Percentiles rank a stretch among this genome's conserved stretches.
Evolutionary conservation across 2,329 filamentous ascomycete species (phyloP).

Genomic region (Pleoardoris graminearum): DNA sequence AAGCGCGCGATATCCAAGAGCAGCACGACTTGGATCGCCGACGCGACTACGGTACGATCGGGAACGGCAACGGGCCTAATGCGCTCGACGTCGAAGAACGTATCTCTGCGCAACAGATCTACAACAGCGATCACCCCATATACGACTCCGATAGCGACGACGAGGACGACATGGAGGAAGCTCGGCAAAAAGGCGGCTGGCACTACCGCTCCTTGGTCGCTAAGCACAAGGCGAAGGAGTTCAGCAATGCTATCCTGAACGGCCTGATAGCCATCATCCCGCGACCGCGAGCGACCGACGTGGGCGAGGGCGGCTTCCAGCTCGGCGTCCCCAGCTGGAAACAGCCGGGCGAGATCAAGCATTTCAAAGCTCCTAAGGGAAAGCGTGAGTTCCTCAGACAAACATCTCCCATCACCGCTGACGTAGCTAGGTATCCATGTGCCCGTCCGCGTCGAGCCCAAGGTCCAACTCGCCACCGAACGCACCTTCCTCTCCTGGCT

Average conservation of each 20-base stretch:
- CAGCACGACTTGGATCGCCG: constrained; percentile 55
- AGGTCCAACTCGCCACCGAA: constrained; percentile 96
- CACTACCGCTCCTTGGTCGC: constrained; percentile 63
- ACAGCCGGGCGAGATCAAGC: constrained; percentile 47
- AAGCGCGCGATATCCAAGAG: constrained; percentile 55
- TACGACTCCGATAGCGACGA: constrained; percentile 92
- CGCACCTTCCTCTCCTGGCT: constrained; percentile 96
- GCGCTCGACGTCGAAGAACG: constrained; percentile 80
- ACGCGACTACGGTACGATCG: constrained; percentile 52
- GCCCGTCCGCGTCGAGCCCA: constrained; percentile 92
- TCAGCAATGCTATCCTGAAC: constrained; percentile 40
- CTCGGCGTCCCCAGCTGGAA: constrained; percentile 51
- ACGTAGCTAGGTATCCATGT: constrained; percentile 75
- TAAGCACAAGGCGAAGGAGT: constrained; percentile 55
- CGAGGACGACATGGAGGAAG: constrained; percentile 77
- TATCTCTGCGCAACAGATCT: constrained; percentile 63
- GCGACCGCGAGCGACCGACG: constrained; percentile 49
- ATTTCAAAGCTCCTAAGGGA: constrained; percentile 73
- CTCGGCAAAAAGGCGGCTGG: constrained; percentile 74
- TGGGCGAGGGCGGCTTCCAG: constrained; percentile 46
- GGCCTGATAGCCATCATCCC: constrained; percentile 39
- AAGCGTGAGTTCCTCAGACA: constrained; percentile 55
- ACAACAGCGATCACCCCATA: constrained; percentile 73
- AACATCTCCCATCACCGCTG: constrained; percentile 8
- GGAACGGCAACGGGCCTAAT: constrained; percentile 45